phyloP scores from a whole-genome alignment of 495 filamentous ascomycete species.

The Aspergillus conjunctus region DNA sequence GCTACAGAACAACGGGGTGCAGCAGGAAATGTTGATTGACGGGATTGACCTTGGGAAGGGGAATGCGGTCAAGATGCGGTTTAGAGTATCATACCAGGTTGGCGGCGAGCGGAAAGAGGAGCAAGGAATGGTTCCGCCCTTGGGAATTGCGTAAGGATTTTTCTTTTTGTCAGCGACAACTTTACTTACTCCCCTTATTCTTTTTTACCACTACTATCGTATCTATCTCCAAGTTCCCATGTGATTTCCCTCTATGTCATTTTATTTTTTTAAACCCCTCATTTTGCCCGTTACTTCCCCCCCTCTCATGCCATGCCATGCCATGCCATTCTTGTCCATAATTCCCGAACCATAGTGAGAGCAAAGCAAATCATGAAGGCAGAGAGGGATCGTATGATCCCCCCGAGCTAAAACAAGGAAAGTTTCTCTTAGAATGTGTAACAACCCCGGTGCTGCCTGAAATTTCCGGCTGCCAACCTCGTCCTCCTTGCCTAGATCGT shows the following conservation, averaged over 20 bases:
- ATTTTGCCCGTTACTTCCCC: neutral
- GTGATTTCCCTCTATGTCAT: neutral
- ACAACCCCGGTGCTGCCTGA: no score
- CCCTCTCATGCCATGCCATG: neutral
- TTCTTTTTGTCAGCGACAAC: neutral
- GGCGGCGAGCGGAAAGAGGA: constrained; percentile 68
- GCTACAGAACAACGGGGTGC: constrained; percentile 74
- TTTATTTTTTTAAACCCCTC: neutral
- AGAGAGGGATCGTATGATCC: neutral
- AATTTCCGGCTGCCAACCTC: no score
- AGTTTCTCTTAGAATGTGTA: no score
- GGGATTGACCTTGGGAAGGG: constrained; percentile 73
- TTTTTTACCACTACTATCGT: neutral
- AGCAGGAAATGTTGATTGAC: constrained; percentile 77
- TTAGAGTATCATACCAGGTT: constrained; percentile 79
- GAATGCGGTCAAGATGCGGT: constrained; percentile 79
- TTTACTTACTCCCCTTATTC: no score
- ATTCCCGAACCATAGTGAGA: constrained; percentile 1
- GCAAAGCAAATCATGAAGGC: neutral
- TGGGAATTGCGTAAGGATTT: constrained; percentile 70
- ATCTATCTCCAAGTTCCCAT: neutral
- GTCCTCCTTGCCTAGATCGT: no score
- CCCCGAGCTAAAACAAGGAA: neutral
- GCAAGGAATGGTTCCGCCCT: constrained; percentile 84
- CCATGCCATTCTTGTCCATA: constrained; percentile 11